A percentile compares a stretch with the other conserved stretches of the same genome.
phyloP scores from a whole-genome alignment of 2,329 filamentous ascomycete species.

The Trichoderma brevicompactum region DNA sequence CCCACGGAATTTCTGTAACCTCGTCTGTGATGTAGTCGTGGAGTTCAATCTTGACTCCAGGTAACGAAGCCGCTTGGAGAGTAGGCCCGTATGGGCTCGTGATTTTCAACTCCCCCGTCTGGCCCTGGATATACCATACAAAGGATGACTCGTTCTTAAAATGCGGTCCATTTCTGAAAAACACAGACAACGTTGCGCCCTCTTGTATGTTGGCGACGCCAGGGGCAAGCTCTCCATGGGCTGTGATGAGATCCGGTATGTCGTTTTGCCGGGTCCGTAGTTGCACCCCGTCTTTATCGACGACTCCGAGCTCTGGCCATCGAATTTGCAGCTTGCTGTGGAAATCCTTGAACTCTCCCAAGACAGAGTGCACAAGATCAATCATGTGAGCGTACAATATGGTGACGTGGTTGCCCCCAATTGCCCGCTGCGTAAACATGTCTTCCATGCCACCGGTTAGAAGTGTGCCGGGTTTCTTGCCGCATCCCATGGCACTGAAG shows the following conservation, averaged over 20 bases:
- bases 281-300: not conserved
- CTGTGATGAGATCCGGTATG: conserved; percentile 2
- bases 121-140: conserved; percentile 11
- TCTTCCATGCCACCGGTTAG: not conserved
- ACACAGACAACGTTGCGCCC: not conserved
- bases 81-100: conserved; percentile 3
- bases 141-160: conserved; percentile 6
- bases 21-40: conserved; percentile 7
- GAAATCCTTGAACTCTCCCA: conserved; percentile 13
- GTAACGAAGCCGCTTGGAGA: not conserved
- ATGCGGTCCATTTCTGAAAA: not conserved
- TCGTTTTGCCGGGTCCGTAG: not conserved
- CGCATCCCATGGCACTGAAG: not conserved
- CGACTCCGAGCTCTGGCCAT: conserved; percentile 10
- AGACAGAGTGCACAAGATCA: conserved; percentile 13
- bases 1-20: conserved; percentile 7
- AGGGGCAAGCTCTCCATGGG: conserved; percentile 15
- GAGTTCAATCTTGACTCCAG: conserved; percentile 8
- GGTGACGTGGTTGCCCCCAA: conserved; percentile 15
- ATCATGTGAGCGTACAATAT: conserved; percentile 21
- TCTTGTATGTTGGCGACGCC: conserved; percentile 15
- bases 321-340: conserved; percentile 1
- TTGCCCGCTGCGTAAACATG: conserved; percentile 4
- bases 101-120: conserved; percentile 8
- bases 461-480: conserved; percentile 9